These are phyloP conservation scores for Pseudogymnoascus sp. DNA, from an alignment of 2,329 filamentous ascomycete species.

Conservation along the genomic window DNA sequence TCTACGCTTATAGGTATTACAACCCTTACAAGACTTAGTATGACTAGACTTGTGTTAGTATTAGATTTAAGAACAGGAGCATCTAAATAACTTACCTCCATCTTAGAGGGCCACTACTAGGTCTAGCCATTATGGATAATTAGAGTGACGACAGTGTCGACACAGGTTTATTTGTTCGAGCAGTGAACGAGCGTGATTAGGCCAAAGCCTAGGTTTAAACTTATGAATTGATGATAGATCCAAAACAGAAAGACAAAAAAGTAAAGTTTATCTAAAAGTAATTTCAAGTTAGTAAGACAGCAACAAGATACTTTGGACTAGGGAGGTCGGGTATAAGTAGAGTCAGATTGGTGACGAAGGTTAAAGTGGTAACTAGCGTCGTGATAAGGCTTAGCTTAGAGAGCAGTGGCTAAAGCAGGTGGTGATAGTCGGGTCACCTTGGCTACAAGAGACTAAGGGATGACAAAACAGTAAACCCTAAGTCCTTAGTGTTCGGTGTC, in stretches of 20 bases:
- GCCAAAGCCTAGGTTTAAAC: slow-evolving; percentile 8
- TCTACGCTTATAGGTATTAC: slow-evolving; percentile 93
- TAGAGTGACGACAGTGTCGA: slow-evolving; percentile 15
- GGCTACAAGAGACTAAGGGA: not conserved
- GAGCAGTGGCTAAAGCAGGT: not conserved
- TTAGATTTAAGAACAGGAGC: not conserved
- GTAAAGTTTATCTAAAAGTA: not conserved
- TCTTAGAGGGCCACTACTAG: slow-evolving; percentile 84
- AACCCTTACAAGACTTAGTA: slow-evolving; percentile 97
- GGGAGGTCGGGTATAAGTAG: not conserved
- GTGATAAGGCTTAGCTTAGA: slow-evolving; percentile 3
- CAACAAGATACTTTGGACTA: not conserved
- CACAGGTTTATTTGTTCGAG: slow-evolving; percentile 29
- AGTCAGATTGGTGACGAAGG: not conserved
- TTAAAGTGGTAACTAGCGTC: not conserved
- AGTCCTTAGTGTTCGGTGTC: not conserved
- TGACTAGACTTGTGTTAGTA: slow-evolving; percentile 52
- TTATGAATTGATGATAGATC: not conserved
- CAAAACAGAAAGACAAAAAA: not conserved
- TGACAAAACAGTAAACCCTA: not conserved
- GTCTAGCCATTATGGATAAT: slow-evolving; percentile 67
- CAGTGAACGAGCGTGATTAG: slow-evolving; percentile 21
- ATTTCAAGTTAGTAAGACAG: not conserved
- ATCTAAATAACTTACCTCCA: slow-evolving; percentile 42
- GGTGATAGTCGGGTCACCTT: not conserved